Evolutionary conservation across 345 rosid species (phyloP).

Genomic region (rapeseed (Brassica napus)): DNA sequence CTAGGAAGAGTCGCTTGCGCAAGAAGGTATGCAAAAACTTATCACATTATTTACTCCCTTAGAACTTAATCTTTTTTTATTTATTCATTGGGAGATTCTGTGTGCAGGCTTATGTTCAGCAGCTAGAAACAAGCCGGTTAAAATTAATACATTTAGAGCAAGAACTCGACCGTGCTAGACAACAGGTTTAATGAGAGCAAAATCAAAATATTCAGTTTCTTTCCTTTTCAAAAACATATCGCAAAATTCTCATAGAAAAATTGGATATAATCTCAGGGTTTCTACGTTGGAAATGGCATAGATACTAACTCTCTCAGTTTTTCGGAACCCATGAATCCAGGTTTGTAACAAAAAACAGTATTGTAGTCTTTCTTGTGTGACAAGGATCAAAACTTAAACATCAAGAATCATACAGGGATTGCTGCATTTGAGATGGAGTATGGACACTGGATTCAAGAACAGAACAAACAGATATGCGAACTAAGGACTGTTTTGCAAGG

Average conservation of each 20-base stretch:
- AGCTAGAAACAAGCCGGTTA: constrained; percentile 83
- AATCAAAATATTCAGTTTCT: not conserved
- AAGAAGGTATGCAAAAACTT: constrained; percentile 62
- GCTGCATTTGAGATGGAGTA: constrained; percentile 87
- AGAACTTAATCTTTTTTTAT: not conserved
- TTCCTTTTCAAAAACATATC: not conserved
- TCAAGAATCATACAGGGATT: constrained; percentile 48
- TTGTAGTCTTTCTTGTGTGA: not conserved
- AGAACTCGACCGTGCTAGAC: constrained; percentile 76
- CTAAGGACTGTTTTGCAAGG: constrained; percentile 64
- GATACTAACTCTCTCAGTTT: constrained; percentile 57
- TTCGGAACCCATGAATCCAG: constrained; percentile 60
- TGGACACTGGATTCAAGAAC: constrained; percentile 84
- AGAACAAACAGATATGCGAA: constrained; percentile 60
- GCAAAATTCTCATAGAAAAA: not conserved
- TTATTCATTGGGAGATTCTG: too few species aligned
- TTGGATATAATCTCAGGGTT: constrained; percentile 51
- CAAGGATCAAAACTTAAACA: not conserved
- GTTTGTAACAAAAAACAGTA: constrained; percentile 43
- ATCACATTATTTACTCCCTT: not conserved
- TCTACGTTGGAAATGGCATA: constrained; percentile 54
- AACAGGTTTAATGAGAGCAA: constrained; percentile 34
- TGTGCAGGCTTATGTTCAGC: constrained; percentile 91
- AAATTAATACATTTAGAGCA: constrained; percentile 85
- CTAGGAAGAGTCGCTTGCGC: constrained; percentile 93